These are phyloP conservation scores for Diatrype stigma DNA, from an alignment of 2,329 filamentous ascomycete species.

Conservation along the genomic window DNA sequence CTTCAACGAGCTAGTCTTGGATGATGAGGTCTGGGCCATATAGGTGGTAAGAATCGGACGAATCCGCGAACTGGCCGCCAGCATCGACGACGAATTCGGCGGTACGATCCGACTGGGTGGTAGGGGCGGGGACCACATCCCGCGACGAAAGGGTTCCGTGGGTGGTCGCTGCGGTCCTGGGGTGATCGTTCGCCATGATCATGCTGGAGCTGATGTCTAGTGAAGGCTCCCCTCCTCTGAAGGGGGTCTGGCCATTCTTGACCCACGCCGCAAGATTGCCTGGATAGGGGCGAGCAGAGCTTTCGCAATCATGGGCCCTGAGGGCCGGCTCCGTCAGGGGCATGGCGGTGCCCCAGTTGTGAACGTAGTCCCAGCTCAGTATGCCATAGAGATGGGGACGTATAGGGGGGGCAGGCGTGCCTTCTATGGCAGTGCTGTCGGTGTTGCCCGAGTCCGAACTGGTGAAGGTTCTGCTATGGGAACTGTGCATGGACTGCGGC, in stretches of 20 bases:
- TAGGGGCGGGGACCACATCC: conserved; percentile 1
- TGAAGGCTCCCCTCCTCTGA: neutral
- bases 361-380: conserved; percentile 9
- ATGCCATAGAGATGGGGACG: neutral
- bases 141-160: conserved; percentile 10
- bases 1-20: conserved; percentile 13
- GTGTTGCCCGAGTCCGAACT: conserved; percentile 7
- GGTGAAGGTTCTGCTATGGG: neutral
- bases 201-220: conserved; percentile 8
- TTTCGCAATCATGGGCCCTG: conserved; percentile 10
- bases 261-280: conserved; percentile 15
- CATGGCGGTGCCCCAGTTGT: conserved; percentile 1
- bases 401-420: conserved; percentile 1
- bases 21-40: conserved; percentile 2
- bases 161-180: conserved; percentile 9
- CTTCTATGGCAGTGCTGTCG: conserved; percentile 8
- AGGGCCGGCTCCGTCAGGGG: conserved; percentile 16
- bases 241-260: conserved; percentile 3
- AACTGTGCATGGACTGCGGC: conserved; percentile 1
- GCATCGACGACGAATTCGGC: conserved; percentile 7
- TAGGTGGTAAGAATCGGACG: conserved; percentile 6
- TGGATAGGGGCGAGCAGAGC: conserved; percentile 3
- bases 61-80: conserved; percentile 13
- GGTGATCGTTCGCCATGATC: conserved; percentile 1
- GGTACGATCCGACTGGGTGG: conserved; percentile 1